Conservation (phyloP, 2,329 filamentous ascomycete species). For the Sclerotinia borealis region DNA sequence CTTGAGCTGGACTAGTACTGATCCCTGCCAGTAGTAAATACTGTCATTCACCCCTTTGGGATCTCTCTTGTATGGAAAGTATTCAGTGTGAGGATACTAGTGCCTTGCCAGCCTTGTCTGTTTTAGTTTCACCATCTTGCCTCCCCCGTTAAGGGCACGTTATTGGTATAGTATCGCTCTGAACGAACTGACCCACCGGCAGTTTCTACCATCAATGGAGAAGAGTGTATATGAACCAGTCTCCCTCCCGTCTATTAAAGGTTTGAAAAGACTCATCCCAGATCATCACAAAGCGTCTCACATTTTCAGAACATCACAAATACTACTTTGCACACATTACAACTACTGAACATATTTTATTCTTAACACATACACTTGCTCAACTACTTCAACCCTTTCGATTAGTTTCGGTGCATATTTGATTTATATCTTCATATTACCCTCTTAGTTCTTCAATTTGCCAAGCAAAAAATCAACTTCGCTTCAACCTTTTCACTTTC, state of each 20-base stretch:
- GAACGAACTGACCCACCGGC: neutral
- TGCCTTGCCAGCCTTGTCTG: neutral
- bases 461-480: neutral
- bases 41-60: constrained; percentile 3
- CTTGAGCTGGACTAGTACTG: neutral
- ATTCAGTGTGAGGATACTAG: neutral
- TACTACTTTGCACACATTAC: neutral
- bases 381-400: neutral
- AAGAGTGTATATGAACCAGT: constrained; percentile 8
- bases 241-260: neutral
- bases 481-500: neutral
- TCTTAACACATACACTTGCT: neutral
- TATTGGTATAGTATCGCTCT: constrained; percentile 8
- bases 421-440: neutral
- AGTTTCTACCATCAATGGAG: neutral
- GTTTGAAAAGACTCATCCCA: neutral
- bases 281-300: constrained; percentile 2
- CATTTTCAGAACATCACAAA: neutral
- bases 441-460: neutral
- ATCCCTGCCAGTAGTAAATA: neutral
- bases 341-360: constrained; percentile 6
- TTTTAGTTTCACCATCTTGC: constrained; percentile 8
- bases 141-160: constrained; percentile 1
- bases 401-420: neutral
- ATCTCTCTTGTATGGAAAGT: neutral